Evolutionary conservation across 164 flowering plant genomes (phyloP), one percentile per base, ranked within the genome.

Genomic region (Protea cynaroides): DNA sequence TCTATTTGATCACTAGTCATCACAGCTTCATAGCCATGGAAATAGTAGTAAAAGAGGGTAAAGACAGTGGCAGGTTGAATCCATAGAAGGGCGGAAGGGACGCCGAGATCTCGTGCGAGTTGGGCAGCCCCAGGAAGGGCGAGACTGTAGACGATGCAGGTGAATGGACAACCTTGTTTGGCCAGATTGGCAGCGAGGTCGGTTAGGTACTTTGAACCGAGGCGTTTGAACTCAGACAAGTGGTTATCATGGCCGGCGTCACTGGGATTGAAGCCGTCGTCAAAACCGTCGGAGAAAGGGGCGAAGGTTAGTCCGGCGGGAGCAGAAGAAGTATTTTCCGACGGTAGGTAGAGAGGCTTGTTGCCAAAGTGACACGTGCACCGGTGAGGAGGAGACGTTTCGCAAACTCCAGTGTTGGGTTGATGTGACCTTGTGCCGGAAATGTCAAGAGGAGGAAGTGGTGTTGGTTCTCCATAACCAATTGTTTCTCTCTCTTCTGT

Each of bases 371-470:
- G 62, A 73, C 72, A 29, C 25, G 56, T 0, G 60, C 70, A 24
- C 75, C 77, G 21, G 44, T 9, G 34, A 54, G 52, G 0, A 69
- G 34, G 57, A 76, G 72, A 55, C 40, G 68, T 56, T 70, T 70
- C 61, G 75, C 69, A 56, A 76, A 59, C 49, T 73, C 72, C 24
- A 76, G 62, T 12, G 67, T 46, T 0, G 80, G 80, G 67, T 76
- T 76, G 25, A 76, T 55, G 60, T 76, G 80, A 61, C 80, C 72
- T 47, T 76, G 80, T 3, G 59, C 68, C 0, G 76, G 74, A 36
- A 23, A 67, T 0, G 72, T 38, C 2, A 68, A 54, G 9, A 76
- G 10, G 0, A 76, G 63, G 50, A 76, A 61, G 40, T 73, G 80
- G 25, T 60, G 65, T 2, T 50, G 11, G n/a, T n/a, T n/a, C n/a